Base-by-base conservation (phyloP, 306 rosid species). In the Castanopsis chinensis region DNA sequence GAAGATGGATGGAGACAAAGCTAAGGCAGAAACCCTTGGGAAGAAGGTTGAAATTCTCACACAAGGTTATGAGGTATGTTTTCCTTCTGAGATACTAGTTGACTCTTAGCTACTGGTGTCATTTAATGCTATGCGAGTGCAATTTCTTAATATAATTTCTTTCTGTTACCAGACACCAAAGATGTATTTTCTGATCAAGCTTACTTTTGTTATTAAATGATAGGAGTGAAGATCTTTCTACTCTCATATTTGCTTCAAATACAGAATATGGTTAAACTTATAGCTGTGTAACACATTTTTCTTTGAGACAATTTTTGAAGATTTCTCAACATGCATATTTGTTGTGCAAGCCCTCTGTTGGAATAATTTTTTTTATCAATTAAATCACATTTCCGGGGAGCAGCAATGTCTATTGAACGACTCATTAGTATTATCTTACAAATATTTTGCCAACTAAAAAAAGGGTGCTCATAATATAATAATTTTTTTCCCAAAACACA, bases 11-110 rank as follows among this genome's bases (percentile, higher is more conserved):
- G 97, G 91, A 75, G 98, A 91, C 81, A 91, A 89, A 68, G 92
- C 86, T 78, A 94, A 92, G 86, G 86, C 86, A 49, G 86, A 83
- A 18, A 90, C 87, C 71, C 89, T 94, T 73, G 98, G 92, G 86
- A 94, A 89, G 85, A 92, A 92, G 82, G 93, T 84, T 69, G 88
- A 86, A 69, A 85, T 89, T 53, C 92, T 91, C 75, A 94, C 96
- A 0, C 92, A 94, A 76, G 98, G 98, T 76, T 92, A 92, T 79
- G 98, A 94, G 98, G 98, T 92, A 89, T 85, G 87, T 75, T 33
- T 58, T 72, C 56, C 55, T 76, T 74, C 25, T 73, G 35, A 59
- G 53, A 32, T 49, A 25, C 54, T 43, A 61, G 23, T 78, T 32
- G 68, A 56, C 19, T 56, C 27, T 60, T 64, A 75, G 71, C 76